Conservation (phyloP, 2,329 filamentous ascomycete species). For the Aureobasidium lini region DNA sequence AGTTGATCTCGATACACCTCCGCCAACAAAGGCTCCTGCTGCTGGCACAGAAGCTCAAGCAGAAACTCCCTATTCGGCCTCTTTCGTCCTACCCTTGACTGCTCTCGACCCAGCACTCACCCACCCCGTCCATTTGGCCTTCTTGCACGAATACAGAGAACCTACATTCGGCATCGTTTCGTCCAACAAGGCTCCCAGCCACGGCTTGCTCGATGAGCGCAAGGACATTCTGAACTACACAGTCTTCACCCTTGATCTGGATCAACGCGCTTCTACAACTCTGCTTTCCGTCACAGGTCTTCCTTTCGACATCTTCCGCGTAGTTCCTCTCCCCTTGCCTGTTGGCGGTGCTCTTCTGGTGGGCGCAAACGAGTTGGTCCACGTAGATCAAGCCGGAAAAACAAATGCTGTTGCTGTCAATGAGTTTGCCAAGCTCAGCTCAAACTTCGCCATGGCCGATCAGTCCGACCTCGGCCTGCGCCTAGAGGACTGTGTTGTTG, state of each 20-base stretch:
- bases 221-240: conserved; percentile 85
- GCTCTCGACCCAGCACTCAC: conserved; percentile 80
- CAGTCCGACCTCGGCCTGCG: conserved; percentile 74
- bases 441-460: conserved; percentile 76
- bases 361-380: conserved; percentile 83
- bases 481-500: conserved; percentile 72
- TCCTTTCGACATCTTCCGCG: conserved; percentile 77
- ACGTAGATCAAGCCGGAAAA: conserved; percentile 93
- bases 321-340: conserved; percentile 75
- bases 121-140: conserved; percentile 84
- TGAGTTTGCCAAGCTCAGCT: conserved; percentile 73
- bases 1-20: conserved; percentile 53
- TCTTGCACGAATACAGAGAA: conserved; percentile 93
- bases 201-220: conserved; percentile 63
- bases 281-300: conserved; percentile 79
- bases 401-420: conserved; percentile 90
- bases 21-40: conserved; percentile 19
- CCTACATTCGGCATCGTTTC: conserved; percentile 94
- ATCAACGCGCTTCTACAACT: conserved; percentile 86
- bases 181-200: conserved; percentile 65
- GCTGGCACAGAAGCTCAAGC: conserved; percentile 23
- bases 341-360: conserved; percentile 83
- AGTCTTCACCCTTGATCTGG: conserved; percentile 89
- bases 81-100: conserved; percentile 86
- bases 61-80: conserved; percentile 71